Base-by-base conservation (phyloP, 2,329 filamentous ascomycete genomes). In the Lecanicillium sp. region DNA sequence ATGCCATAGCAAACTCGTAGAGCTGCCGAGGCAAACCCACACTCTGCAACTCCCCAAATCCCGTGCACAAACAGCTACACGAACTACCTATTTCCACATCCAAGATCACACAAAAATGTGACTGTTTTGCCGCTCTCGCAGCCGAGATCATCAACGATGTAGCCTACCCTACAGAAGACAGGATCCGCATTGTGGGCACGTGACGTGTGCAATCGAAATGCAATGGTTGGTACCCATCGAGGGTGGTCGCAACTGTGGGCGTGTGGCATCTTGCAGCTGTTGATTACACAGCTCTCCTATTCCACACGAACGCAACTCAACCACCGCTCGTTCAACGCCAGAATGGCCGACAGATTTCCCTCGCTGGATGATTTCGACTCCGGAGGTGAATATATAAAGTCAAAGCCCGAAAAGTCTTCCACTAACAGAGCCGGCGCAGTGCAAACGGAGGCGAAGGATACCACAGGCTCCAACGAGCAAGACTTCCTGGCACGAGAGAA, bases 401-500 rank as follows among this genome's bases (percentile, higher is more conserved):
- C 5, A 10, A 3, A 21, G 11, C 1, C 17, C 41, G 27, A 20
- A 29, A 6, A 17, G 12, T 21, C 26, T 14, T 8, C 23, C 17
- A 35, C 48, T 50, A 46, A 50, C 42, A 23, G 26, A 10, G 14
- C 2, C 17, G 15, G 12, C 23, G 26, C 32, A 86, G 87, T 83
- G 62, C 83, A 87, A 70, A 84, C 84, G 48, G 79, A 81, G 56
- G 74, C 77, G 63, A 77, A 74, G 68, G 74, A 72, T 48, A 67
- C 80, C 30, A 19, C 44, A 8, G 44, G 20, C n/a, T 73, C 76
- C 53, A 76, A 73, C 53, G 72, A 77, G 9, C 83, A 88, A 61
- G 89, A 95, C 68, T 97, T 98, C 67, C 81, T 97, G 41, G 83
- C 87, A 54, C 87, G 91, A 57, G 93, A 98, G 72, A 88, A 90